Conservation (phyloP, 768 basidiomycete genomes). For the Russula sp. region DNA sequence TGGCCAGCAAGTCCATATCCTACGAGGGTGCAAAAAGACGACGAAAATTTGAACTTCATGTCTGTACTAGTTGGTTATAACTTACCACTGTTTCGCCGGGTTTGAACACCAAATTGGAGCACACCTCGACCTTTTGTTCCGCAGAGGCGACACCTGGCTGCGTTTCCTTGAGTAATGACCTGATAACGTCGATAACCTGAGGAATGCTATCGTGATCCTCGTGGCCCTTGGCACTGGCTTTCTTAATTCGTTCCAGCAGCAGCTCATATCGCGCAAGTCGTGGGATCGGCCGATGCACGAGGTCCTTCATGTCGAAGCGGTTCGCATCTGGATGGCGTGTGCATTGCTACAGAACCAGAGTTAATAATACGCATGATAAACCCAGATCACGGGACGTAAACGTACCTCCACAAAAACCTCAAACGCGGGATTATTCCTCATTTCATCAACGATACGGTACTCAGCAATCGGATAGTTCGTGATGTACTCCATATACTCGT, state of each 20-base stretch:
- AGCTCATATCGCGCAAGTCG: constrained; percentile 86
- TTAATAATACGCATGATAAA: background rate
- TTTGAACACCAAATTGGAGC: constrained; percentile 77
- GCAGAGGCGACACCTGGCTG: constrained; percentile 84
- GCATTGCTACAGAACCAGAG: constrained; percentile 40
- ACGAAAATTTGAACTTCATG: background rate
- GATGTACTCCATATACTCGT: constrained; percentile 90
- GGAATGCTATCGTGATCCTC: constrained; percentile 83
- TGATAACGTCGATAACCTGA: constrained; percentile 83
- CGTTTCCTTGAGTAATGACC: constrained; percentile 78
- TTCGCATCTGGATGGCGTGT: constrained; percentile 71
- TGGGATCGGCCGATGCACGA: constrained; percentile 89
- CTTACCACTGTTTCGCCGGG: constrained; percentile 65
- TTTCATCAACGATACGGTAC: constrained; percentile 84
- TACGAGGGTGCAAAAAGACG: constrained; percentile 31
- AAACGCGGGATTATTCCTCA: constrained; percentile 77
- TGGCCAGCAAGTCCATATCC: constrained; percentile 89
- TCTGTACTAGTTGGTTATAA: constrained; percentile 9
- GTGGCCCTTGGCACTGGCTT: constrained; percentile 68
- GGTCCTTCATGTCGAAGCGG: constrained; percentile 87
- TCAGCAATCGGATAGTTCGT: constrained; percentile 92
- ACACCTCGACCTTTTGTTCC: constrained; percentile 85
- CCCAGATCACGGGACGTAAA: constrained; percentile 15
- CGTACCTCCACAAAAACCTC: constrained; percentile 77
- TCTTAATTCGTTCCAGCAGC: constrained; percentile 74